Evolutionary conservation across 2,329 filamentous ascomycete genomes (phyloP).

Genomic region (Fulvia fulva): DNA sequence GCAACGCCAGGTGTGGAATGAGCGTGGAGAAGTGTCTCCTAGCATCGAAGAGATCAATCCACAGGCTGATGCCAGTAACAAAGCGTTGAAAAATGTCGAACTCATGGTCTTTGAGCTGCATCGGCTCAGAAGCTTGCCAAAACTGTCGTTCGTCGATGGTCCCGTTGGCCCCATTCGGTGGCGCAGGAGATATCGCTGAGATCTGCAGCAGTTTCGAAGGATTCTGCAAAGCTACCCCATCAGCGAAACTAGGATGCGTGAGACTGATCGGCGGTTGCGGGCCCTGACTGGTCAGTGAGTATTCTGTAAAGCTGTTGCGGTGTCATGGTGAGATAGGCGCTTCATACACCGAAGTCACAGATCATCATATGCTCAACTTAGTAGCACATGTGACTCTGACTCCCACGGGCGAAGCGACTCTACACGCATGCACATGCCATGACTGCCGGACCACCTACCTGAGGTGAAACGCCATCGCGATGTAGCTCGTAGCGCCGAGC

Average conservation of each 20-base stretch:
- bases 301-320: neutral
- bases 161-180: constrained; percentile 11
- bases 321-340: neutral
- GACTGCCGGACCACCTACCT: neutral
- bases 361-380: neutral
- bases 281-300: neutral
- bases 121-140: constrained; percentile 26
- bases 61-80: constrained; percentile 35
- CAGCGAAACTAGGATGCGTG: constrained; percentile 15
- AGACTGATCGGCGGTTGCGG: neutral
- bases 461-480: constrained; percentile 11
- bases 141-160: constrained; percentile 22
- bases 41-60: constrained; percentile 45
- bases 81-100: constrained; percentile 39
- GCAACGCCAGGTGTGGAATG: constrained; percentile 42
- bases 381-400: neutral
- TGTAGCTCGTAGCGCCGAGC: constrained; percentile 22
- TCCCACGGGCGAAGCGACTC: neutral
- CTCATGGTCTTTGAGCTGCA: constrained; percentile 36
- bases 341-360: neutral
- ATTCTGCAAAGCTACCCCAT: constrained; percentile 23
- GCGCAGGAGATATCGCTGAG: constrained; percentile 22
- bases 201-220: constrained; percentile 22
- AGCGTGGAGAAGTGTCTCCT: constrained; percentile 37
- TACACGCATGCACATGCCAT: neutral